Evolutionary conservation across 495 filamentous ascomycete genomes (phyloP).

Genomic region (Hyaloscypha hepaticicola): DNA sequence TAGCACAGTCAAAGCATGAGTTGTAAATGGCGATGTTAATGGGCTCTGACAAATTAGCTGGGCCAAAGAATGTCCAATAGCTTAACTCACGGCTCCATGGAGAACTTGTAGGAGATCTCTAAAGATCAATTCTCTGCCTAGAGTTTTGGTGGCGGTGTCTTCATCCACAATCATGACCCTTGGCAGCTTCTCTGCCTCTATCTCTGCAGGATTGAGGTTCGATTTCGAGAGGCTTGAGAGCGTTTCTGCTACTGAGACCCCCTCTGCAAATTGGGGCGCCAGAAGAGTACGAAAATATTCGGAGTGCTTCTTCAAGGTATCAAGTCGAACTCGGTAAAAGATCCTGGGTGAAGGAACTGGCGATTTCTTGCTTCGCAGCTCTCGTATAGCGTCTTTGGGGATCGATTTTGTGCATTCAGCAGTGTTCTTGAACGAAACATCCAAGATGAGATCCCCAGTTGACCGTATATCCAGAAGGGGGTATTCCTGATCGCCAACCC

Average conservation of each 20-base stretch:
- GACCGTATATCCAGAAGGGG: slow-evolving; percentile 44
- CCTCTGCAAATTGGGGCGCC: slow-evolving; percentile 51
- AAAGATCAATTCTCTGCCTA: slow-evolving; percentile 47
- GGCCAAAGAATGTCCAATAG: not conserved
- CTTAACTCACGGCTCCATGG: slow-evolving; percentile 43
- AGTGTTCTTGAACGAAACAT: slow-evolving; percentile 51
- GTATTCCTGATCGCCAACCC: slow-evolving; percentile 1
- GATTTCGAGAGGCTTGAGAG: slow-evolving; percentile 41
- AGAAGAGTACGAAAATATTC: slow-evolving; percentile 61
- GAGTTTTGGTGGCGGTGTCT: slow-evolving; percentile 54
- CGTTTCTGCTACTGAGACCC: slow-evolving; percentile 42
- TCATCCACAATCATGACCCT: slow-evolving; percentile 55
- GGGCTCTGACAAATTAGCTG: slow-evolving; percentile 14
- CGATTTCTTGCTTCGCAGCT: slow-evolving; percentile 25
- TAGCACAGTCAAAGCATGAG: slow-evolving; percentile 59
- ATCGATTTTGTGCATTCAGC: slow-evolving; percentile 28
- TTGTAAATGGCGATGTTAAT: slow-evolving; percentile 31
- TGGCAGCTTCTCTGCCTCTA: slow-evolving; percentile 50
- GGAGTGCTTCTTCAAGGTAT: slow-evolving; percentile 45
- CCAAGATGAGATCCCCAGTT: slow-evolving; percentile 55
- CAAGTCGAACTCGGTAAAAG: slow-evolving; percentile 40
- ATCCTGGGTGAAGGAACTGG: slow-evolving; percentile 27
- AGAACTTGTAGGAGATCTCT: slow-evolving; percentile 57
- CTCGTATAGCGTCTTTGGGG: slow-evolving; percentile 25
- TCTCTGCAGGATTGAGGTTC: slow-evolving; percentile 44